Conservation (phyloP, 306 rosid genomes). For the Citrullus mucosospermus region DNA sequence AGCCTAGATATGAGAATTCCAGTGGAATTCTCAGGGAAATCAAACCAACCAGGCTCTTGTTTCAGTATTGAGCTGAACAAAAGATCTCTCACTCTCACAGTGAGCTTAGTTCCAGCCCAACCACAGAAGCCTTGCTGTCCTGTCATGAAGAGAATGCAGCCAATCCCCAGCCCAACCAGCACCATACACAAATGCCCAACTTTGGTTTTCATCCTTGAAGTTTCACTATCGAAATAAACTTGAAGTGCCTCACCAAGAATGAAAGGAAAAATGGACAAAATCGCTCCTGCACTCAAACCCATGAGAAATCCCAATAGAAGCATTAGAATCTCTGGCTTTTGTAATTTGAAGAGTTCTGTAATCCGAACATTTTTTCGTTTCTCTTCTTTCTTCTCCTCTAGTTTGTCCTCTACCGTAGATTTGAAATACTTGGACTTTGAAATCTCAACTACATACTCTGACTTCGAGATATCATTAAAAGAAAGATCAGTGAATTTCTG, state of each 20-base stretch:
- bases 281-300: slow-evolving; percentile 69
- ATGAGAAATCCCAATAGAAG: slow-evolving; percentile 49
- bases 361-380: slow-evolving; percentile 27
- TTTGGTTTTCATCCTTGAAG: slow-evolving; percentile 25
- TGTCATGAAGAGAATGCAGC: slow-evolving; percentile 66
- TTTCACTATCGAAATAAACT: slow-evolving; percentile 31
- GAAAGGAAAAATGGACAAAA: slow-evolving; percentile 63
- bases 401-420: slow-evolving; percentile 17
- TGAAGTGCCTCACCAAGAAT: slow-evolving; percentile 51
- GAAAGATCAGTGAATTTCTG: slow-evolving; percentile 19
- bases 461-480: slow-evolving; percentile 19
- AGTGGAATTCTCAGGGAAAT: slow-evolving; percentile 65
- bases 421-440: slow-evolving; percentile 2
- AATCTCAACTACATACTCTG: slow-evolving; percentile 3
- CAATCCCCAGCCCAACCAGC: slow-evolving; percentile 67
- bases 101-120: slow-evolving; percentile 84
- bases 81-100: slow-evolving; percentile 63
- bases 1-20: slow-evolving; percentile 68
- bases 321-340: slow-evolving; percentile 47
- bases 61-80: slow-evolving; percentile 59
- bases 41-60: slow-evolving; percentile 98
- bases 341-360: slow-evolving; percentile 55
- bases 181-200: slow-evolving; percentile 46
- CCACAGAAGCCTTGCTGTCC: slow-evolving; percentile 94
- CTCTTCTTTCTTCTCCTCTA: slow-evolving; percentile 17